phyloP scores from a whole-genome alignment of 345 rosid genomes.

The Populus pruinosa region DNA sequence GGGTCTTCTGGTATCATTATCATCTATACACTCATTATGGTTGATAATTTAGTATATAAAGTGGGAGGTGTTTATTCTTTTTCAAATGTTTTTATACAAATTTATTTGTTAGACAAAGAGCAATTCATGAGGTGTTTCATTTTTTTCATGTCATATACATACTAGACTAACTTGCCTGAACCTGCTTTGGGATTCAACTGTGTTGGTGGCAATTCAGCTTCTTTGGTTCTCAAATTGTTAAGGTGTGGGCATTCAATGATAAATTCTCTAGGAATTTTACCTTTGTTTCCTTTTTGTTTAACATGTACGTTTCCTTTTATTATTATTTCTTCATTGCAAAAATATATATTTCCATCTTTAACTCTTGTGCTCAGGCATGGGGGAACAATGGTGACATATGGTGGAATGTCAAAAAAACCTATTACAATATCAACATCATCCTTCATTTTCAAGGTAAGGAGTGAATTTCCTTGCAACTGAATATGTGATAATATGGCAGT shows the following conservation, averaged over 20 bases:
- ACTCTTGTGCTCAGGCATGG: constrained; percentile 40
- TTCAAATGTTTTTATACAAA: not conserved
- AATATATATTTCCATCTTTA: not conserved
- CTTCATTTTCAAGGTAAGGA: constrained; percentile 69
- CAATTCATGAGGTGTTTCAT: not conserved
- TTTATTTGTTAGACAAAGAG: constrained; percentile 4
- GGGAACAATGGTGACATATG: constrained; percentile 94
- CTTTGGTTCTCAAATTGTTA: constrained; percentile 74
- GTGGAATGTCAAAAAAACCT: constrained; percentile 92
- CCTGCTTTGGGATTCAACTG: constrained; percentile 87
- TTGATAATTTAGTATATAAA: constrained; percentile 9
- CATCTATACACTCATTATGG: constrained; percentile 9
- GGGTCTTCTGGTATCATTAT: constrained; percentile 61
- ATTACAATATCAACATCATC: constrained; percentile 70
- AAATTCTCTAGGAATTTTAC: not conserved
- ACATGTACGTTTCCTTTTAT: not conserved
- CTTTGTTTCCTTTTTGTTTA: not conserved
- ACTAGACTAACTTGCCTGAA: constrained; percentile 57
- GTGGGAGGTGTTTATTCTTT: constrained; percentile 8
- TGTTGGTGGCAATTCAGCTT: constrained; percentile 80
- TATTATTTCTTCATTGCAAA: too few species aligned
- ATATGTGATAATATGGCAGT: not conserved
- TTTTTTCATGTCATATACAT: constrained; percentile 1
- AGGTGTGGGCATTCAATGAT: constrained; percentile 31
- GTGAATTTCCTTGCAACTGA: not conserved